phyloP scores from a whole-genome alignment of 1,284 basidiomycete species.

The Irpex rosettiformis region DNA sequence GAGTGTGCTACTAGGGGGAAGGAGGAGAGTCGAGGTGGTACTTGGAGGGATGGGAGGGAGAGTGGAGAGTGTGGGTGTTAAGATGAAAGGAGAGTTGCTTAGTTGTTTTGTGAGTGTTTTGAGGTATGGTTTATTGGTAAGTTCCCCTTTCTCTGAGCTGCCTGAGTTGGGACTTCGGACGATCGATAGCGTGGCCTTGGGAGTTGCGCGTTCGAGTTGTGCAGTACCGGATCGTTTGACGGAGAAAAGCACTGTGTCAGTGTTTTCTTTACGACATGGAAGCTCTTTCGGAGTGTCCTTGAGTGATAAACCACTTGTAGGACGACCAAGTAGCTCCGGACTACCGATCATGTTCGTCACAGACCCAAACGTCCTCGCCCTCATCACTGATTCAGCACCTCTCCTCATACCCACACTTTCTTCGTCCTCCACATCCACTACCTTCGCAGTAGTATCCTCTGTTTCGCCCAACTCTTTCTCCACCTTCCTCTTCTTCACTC shows the following conservation, averaged over 20 bases:
- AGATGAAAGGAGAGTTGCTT: not conserved
- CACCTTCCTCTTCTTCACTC: slow-evolving; percentile 1
- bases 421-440: not conserved
- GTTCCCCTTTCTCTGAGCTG: too few relatives aligned
- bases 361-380: slow-evolving; percentile 17
- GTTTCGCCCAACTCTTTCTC: not conserved
- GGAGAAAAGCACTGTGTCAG: too few relatives aligned
- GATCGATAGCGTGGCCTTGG: too few relatives aligned
- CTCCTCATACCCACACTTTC: not conserved
- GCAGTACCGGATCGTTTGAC: too few relatives aligned
- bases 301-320: too few relatives aligned
- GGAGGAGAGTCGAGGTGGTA: not conserved
- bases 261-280: too few relatives aligned
- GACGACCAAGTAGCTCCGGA: not conserved
- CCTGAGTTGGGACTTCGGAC: too few relatives aligned
- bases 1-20: not conserved
- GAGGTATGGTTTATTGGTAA: not conserved
- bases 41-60: not conserved
- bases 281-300: too few relatives aligned
- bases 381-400: too few relatives aligned
- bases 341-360: slow-evolving; percentile 21
- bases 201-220: not conserved
- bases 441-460: not conserved
- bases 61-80: not conserved
- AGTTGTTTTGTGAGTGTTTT: not conserved